Base-by-base conservation (phyloP, 2,329 filamentous ascomycete genomes). In the Chrysoporthe deuterocubensis region DNA sequence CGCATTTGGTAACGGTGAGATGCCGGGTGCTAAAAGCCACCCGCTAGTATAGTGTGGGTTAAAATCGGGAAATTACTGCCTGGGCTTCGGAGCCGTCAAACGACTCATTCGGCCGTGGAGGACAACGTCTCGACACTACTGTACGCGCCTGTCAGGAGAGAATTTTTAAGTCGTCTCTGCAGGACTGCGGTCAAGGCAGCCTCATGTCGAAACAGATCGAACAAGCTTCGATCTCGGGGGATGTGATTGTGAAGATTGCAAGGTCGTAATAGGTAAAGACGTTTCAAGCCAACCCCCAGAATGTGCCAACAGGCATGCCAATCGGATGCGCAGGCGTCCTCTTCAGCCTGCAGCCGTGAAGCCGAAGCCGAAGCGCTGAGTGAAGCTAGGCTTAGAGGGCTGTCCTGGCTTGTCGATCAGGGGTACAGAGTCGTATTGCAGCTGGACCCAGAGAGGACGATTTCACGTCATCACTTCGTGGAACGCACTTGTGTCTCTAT, bases 351-450 rank as follows among this genome's bases (percentile, higher is more conserved):
- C 42, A 60, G 32, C 54, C 54, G 54, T 16, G 34, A 18, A 57
- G 16, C 54, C 54, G 32, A 40, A 57, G 46, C 48, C n/a, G 40
- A 59, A 26, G 58, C 52, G 40, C 21, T 57, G 46, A 7, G 59
- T 18, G 6, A n/a, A 59, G 52, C 52, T 62, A 59, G 46, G 66
- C 62, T 58, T 58, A 61, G 52, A 64, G 32, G 48, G 52, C 54
- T 59, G 63, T 42, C 67, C 66, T 59, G 60, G 63, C 34, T 63
- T 66, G 64, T 46, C 64, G 67, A 68, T 68, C 67, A 64, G 62
- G 62, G 62, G 52, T 34, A 8, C 54, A 58, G 42, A 34, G 63
- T 65, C 43, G 54, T 42, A 58, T 48, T 65, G 63, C 63, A 65
- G 43, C 32, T 54, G 52, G 54, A 40, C 52, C 44, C 16, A 21